Evolutionary conservation across 768 basidiomycete genomes (phyloP).

Genomic region (Rubroboletus satanas): DNA sequence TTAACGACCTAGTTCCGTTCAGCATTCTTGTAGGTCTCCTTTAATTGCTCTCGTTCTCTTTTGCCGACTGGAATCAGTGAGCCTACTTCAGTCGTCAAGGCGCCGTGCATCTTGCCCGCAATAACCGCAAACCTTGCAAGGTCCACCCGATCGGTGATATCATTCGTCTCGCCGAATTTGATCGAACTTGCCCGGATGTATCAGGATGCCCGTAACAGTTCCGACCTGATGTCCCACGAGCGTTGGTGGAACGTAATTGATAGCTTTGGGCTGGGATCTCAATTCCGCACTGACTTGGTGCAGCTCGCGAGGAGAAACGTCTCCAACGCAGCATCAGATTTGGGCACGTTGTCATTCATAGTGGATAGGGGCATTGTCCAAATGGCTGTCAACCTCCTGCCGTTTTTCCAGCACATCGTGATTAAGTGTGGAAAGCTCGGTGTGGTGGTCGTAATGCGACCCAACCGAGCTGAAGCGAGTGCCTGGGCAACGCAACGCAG

Average conservation of each 20-base stretch:
- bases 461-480: slow-evolving; percentile 38
- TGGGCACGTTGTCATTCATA: slow-evolving; percentile 57
- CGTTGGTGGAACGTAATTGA: slow-evolving; percentile 68
- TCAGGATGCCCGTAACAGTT: slow-evolving; percentile 43
- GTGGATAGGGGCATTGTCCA: slow-evolving; percentile 68
- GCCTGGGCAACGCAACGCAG: slow-evolving; percentile 51
- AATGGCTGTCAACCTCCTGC: slow-evolving; percentile 78
- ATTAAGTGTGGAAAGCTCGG: slow-evolving; percentile 81
- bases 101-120: slow-evolving; percentile 63
- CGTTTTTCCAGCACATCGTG: slow-evolving; percentile 79
- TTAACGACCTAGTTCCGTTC: slow-evolving; percentile 4
- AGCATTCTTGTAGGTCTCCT: slow-evolving; percentile 71
- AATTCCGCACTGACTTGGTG: slow-evolving; percentile 64
- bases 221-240: slow-evolving; percentile 49
- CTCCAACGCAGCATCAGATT: slow-evolving; percentile 37
- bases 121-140: slow-evolving; percentile 39
- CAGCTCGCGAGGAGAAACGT: slow-evolving; percentile 49
- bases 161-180: slow-evolving; percentile 81
- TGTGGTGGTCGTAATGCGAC: slow-evolving; percentile 58
- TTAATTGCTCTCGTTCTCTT: neutral
- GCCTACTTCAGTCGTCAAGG: slow-evolving; percentile 89
- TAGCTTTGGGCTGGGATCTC: slow-evolving; percentile 57
- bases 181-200: slow-evolving; percentile 69
- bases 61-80: slow-evolving; percentile 51
- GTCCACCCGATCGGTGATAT: slow-evolving; percentile 44